These are phyloP conservation scores for Bocquillonia castaneifolia DNA, from an alignment of 441 rosid genomes.

Conservation along the genomic window DNA sequence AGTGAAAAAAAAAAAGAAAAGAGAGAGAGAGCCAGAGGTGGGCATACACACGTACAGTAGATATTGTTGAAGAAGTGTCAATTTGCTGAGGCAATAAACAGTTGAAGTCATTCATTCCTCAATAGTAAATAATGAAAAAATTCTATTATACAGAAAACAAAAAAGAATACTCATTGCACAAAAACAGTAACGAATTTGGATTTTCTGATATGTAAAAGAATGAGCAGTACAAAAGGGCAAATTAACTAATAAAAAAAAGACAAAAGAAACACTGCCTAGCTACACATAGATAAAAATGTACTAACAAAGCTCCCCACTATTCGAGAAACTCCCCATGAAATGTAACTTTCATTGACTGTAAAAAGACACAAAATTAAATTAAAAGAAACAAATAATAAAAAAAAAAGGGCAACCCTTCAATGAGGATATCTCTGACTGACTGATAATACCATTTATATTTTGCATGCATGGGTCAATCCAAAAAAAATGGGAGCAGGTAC, in stretches of 20 bases:
- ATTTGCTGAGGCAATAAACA: not conserved
- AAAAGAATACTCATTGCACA: not conserved
- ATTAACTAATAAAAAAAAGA: too few relatives aligned
- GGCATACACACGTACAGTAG: not conserved
- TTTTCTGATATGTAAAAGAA: conserved; percentile 23
- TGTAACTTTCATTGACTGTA: conserved; percentile 40
- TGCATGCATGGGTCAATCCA: conserved; percentile 41
- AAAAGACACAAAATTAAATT: conserved; percentile 25
- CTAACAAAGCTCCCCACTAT: conserved; percentile 26
- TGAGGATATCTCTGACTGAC: conserved; percentile 30
- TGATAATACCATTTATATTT: conserved; percentile 4
- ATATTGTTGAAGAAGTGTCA: conserved; percentile 3
- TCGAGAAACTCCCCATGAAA: conserved; percentile 41
- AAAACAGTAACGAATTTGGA: conserved; percentile 40
- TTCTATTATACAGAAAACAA: conserved; percentile 1
- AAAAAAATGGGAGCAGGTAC: not conserved
- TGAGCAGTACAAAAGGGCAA: conserved; percentile 29
- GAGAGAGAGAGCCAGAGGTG: not conserved
- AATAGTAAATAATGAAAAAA: not conserved
- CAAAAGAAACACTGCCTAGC: conserved; percentile 6
- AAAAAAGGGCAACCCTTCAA: conserved; percentile 21
- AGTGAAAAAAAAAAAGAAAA: too few relatives aligned
- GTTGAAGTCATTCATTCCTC: not conserved
- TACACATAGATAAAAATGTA: conserved; percentile 19
- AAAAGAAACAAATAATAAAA: not conserved